Conservation (phyloP, 2,329 filamentous ascomycete species). For the Dactylellina drechsleri region DNA sequence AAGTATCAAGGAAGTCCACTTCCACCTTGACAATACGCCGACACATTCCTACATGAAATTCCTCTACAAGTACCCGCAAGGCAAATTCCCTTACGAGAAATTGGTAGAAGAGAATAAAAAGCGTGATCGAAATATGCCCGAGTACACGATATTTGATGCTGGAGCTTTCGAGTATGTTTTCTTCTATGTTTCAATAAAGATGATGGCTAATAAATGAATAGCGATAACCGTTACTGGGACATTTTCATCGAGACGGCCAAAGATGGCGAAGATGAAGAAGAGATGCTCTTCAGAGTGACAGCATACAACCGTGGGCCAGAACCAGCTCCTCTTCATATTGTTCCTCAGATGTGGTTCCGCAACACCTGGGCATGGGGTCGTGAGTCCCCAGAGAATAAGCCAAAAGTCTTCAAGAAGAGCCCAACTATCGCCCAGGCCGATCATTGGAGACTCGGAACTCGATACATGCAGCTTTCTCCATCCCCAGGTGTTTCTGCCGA, state of each 20-base stretch:
- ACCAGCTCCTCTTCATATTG: slow-evolving; percentile 87
- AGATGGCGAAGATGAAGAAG: slow-evolving; percentile 88
- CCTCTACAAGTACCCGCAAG: slow-evolving; percentile 96
- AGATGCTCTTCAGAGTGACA: slow-evolving; percentile 91
- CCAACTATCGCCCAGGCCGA: slow-evolving; percentile 78
- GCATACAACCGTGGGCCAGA: slow-evolving; percentile 96
- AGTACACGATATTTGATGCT: slow-evolving; percentile 93
- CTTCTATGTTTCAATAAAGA: background rate
- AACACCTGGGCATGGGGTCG: slow-evolving; percentile 97
- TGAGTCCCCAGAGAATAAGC: slow-evolving; percentile 79
- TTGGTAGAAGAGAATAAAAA: slow-evolving; percentile 83
- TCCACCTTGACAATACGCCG: slow-evolving; percentile 94
- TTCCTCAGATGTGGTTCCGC: slow-evolving; percentile 95
- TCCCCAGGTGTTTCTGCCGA: slow-evolving; percentile 84
- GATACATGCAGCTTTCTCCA: slow-evolving; percentile 85
- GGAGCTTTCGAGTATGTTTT: slow-evolving; percentile 74
- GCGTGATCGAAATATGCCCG: slow-evolving; percentile 78
- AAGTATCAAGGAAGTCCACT: slow-evolving; percentile 95
- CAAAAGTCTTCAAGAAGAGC: slow-evolving; percentile 74
- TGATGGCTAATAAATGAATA: slow-evolving; percentile 27
- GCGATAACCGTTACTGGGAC: slow-evolving; percentile 90
- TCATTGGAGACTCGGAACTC: slow-evolving; percentile 81
- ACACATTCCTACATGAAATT: slow-evolving; percentile 99
- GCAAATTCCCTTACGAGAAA: slow-evolving; percentile 89
- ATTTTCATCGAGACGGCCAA: slow-evolving; percentile 97